Conservation (phyloP, 495 filamentous ascomycete genomes). For the Polyplosphaeria fusca region DNA sequence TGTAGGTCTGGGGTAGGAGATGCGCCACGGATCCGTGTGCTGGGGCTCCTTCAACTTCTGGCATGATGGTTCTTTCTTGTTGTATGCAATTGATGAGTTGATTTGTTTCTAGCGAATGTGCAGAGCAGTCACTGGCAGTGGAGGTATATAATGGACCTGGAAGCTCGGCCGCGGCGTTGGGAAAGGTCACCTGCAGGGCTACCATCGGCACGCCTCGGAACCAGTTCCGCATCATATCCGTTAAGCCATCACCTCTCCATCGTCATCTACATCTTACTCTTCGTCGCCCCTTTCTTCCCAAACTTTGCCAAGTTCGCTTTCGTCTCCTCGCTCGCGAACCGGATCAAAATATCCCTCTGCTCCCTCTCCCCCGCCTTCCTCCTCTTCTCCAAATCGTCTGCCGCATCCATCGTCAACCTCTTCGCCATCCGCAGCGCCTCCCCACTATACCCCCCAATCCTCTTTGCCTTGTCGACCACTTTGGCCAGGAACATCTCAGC, state of each 20-base stretch:
- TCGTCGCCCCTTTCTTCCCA: conserved; percentile 14
- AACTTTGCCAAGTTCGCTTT: conserved; percentile 20
- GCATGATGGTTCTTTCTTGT: conserved; percentile 1
- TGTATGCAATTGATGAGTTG: background rate
- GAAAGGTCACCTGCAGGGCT: too few species aligned
- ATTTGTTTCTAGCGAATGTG: conserved; percentile 6
- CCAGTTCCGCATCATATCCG: background rate
- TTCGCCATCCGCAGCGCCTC: conserved; percentile 28
- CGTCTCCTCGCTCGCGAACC: conserved; percentile 20
- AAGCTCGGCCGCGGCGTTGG: background rate
- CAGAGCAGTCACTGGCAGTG: conserved; percentile 4
- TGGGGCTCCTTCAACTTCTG: conserved; percentile 47
- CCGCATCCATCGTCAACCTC: conserved; percentile 7
- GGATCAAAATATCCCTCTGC: conserved; percentile 14
- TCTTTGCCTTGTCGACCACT: conserved; percentile 18
- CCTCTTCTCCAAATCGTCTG: conserved; percentile 14
- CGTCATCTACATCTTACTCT: conserved; percentile 3
- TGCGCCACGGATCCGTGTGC: conserved; percentile 72
- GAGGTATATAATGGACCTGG: too few species aligned
- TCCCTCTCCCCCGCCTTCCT: conserved; percentile 23
- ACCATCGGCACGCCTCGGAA: background rate
- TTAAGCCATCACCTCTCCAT: background rate
- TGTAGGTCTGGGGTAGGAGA: conserved; percentile 81
- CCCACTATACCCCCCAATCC: conserved; percentile 15
- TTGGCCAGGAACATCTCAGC: conserved; percentile 13